These are phyloP conservation scores for Sextonia rubra DNA, from an alignment of 164 flowering plant genomes.

Conservation along the genomic window DNA sequence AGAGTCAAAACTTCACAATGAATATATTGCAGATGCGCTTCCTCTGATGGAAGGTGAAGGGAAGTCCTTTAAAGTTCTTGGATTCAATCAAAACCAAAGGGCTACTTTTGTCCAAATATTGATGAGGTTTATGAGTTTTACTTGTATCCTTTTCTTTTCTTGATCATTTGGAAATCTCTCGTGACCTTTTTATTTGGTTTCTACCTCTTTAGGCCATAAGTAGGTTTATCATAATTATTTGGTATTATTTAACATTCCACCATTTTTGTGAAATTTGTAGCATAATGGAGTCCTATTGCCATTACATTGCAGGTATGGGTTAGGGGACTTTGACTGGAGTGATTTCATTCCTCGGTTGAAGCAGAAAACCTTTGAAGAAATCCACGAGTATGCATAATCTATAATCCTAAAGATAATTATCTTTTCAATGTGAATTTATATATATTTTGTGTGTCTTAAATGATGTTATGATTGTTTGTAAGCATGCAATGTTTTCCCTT, in stretches of 20 bases:
- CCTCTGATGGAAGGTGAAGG: constrained; percentile 99
- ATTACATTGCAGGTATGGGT: constrained; percentile 61
- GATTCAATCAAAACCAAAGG: constrained; percentile 88
- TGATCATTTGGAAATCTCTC: neutral
- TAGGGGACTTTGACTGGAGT: constrained; percentile 81
- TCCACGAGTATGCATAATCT: constrained; percentile 48
- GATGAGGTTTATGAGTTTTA: constrained; percentile 63
- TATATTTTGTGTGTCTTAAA: too few relatives aligned
- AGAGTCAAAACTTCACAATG: constrained; percentile 30
- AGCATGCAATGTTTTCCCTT: neutral
- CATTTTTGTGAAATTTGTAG: neutral
- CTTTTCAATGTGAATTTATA: neutral
- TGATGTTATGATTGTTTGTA: too few relatives aligned
- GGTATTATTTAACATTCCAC: too few relatives aligned
- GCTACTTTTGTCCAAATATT: constrained; percentile 83
- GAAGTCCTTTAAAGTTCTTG: constrained; percentile 75
- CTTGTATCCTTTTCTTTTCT: neutral
- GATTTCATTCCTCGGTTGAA: constrained; percentile 79
- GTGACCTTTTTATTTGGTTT: neutral
- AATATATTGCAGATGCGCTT: constrained; percentile 49
- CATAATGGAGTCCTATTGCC: neutral
- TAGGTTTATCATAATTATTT: neutral
- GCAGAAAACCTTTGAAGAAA: constrained; percentile 84
- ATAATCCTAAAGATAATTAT: neutral
- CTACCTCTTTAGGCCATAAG: neutral